These are phyloP conservation scores for Heterobasidion irregulare DNA, from an alignment of 1,284 basidiomycete species.

Conservation along the genomic window DNA sequence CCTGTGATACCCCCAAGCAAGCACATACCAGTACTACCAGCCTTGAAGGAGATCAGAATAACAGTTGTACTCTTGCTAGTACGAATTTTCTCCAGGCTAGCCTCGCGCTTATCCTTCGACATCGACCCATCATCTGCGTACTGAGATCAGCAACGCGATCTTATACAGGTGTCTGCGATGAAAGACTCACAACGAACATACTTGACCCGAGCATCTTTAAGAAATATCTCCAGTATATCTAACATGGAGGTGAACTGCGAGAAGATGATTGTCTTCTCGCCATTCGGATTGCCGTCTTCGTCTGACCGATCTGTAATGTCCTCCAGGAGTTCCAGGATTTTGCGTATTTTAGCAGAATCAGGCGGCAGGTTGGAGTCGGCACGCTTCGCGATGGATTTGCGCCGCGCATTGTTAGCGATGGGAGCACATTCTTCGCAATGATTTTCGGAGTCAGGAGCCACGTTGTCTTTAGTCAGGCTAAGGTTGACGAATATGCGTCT, in stretches of 20 bases:
- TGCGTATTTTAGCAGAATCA: conserved; percentile 83
- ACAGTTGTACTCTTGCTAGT: conserved; percentile 49
- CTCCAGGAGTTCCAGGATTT: conserved; percentile 67
- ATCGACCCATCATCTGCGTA: conserved; percentile 80
- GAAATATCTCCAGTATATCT: conserved; percentile 79
- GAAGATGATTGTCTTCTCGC: conserved; percentile 88
- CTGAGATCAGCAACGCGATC: conserved; percentile 1
- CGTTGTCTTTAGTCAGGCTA: conserved; percentile 5
- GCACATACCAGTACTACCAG: conserved; percentile 73
- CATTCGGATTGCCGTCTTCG: conserved; percentile 20
- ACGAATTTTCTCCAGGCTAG: conserved; percentile 68
- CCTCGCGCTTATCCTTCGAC: conserved; percentile 69
- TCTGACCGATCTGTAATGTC: conserved; percentile 58
- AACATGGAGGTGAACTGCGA: conserved; percentile 90
- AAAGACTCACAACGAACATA: conserved; percentile 80
- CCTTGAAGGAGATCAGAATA: conserved; percentile 96
- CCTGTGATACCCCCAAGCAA: background rate
- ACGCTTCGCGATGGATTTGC: conserved; percentile 18
- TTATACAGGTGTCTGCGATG: background rate
- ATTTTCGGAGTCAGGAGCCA: conserved; percentile 23
- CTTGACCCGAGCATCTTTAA: conserved; percentile 53
- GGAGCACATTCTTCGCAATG: conserved; percentile 56
- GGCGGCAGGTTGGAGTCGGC: conserved; percentile 36
- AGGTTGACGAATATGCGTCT: background rate
- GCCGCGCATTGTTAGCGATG: conserved; percentile 33